These are phyloP conservation scores for Vitrella brassicaformis DNA, from an alignment of 73 alveolate genomes.

Conservation along the genomic window DNA sequence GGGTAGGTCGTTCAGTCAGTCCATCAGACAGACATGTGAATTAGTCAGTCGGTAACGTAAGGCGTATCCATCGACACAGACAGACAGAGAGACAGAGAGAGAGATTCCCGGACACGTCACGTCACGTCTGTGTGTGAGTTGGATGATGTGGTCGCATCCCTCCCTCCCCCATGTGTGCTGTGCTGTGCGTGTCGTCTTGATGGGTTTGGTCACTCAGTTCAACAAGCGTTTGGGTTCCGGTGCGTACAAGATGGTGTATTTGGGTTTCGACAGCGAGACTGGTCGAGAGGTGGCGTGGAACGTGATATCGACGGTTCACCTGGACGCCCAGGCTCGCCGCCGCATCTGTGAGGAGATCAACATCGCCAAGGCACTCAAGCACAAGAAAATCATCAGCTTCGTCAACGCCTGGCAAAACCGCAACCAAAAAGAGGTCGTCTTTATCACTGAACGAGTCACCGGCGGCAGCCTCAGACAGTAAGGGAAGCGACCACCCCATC, in stretches of 20 bases:
- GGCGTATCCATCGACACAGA: too few species aligned
- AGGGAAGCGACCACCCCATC: too few species aligned
- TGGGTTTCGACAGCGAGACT: slow-evolving; percentile 57
- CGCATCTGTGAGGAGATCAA: slow-evolving; percentile 55
- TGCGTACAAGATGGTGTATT: slow-evolving; percentile 49
- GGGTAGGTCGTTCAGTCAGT: too few species aligned
- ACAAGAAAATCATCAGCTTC: slow-evolving; percentile 63
- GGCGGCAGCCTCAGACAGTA: slow-evolving; percentile 72
- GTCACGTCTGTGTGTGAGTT: too few species aligned
- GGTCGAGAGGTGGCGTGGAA: slow-evolving; percentile 69
- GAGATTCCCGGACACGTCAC: too few species aligned
- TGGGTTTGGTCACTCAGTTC: slow-evolving; percentile 32
- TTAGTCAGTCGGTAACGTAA: too few species aligned
- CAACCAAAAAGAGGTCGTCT: slow-evolving; percentile 50
- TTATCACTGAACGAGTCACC: slow-evolving; percentile 70
- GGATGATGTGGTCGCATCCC: too few species aligned
- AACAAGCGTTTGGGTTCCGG: slow-evolving; percentile 56
- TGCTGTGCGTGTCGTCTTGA: too few species aligned
- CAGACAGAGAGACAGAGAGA: too few species aligned
- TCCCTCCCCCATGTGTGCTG: too few species aligned
- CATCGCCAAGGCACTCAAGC: slow-evolving; percentile 56
- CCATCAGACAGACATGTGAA: too few species aligned
- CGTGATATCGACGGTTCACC: slow-evolving; percentile 40
- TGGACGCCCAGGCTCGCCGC: slow-evolving; percentile 41
- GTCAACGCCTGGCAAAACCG: slow-evolving; percentile 63